phyloP scores from a whole-genome alignment of 2,329 filamentous ascomycete genomes.

The Colletotrichum sp. region DNA sequence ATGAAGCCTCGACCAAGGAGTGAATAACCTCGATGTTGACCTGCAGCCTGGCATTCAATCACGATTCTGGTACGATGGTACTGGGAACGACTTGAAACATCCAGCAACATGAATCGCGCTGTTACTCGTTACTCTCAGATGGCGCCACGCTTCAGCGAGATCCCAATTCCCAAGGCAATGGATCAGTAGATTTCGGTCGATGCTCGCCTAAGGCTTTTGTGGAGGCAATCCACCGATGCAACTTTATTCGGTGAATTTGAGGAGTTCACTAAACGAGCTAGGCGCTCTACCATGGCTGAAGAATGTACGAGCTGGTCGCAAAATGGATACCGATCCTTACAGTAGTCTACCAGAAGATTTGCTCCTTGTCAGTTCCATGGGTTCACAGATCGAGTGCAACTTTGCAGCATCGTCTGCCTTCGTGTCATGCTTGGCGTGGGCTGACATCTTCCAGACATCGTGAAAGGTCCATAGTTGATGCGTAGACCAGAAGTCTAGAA shows the following conservation, averaged over 20 bases:
- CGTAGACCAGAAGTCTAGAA: not conserved
- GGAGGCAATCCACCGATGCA: not conserved
- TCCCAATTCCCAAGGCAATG: not conserved
- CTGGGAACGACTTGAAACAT: not conserved
- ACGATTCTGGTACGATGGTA: not conserved
- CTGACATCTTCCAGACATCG: not conserved
- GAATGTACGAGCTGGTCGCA: not conserved
- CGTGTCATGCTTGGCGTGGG: not conserved
- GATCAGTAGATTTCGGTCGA: not conserved
- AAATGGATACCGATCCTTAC: not conserved
- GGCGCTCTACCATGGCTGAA: not conserved
- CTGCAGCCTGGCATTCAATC: not conserved
- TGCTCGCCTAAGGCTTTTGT: not conserved
- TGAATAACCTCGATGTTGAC: not conserved
- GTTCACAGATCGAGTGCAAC: not conserved
- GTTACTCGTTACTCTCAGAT: not conserved
- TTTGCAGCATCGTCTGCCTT: fast-evolving
- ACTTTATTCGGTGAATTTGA: not conserved
- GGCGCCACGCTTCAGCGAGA: not conserved
- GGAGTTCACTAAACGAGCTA: not conserved
- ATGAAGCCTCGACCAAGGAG: not conserved
- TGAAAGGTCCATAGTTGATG: not conserved
- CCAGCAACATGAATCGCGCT: not conserved
- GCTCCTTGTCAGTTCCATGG: not conserved
- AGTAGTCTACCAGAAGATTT: not conserved